Evolutionary conservation across 306 rosid species (phyloP).

Genomic region (Malus domestica): DNA sequence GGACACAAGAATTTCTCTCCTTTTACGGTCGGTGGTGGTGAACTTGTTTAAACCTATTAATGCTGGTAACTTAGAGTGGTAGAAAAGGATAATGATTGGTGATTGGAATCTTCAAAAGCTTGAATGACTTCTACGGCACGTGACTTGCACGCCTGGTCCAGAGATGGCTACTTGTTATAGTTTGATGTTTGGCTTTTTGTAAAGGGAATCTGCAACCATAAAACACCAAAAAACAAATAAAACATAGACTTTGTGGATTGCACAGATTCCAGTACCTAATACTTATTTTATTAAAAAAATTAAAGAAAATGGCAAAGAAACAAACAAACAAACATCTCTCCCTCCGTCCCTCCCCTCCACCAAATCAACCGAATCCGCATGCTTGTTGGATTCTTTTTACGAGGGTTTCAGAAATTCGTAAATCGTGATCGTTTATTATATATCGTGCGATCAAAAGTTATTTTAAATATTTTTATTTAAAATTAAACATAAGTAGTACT

Average conservation of each 20-base stretch:
- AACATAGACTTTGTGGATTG: not conserved
- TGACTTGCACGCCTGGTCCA: not conserved
- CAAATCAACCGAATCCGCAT: not conserved
- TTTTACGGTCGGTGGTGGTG: not conserved
- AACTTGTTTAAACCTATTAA: not conserved
- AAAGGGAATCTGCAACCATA: conserved; percentile 6
- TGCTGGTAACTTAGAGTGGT: not conserved
- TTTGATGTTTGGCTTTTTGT: not conserved
- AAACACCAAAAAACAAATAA: not conserved
- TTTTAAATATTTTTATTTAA: no score
- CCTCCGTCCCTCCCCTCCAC: not conserved
- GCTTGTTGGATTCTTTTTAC: rapidly evolving
- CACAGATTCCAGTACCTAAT: conserved; percentile 1
- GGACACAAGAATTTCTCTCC: not conserved
- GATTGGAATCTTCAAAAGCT: not conserved
- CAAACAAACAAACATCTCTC: not conserved
- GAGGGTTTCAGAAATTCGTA: rapidly evolving
- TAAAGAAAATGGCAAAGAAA: not conserved
- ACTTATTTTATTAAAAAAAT: not conserved
- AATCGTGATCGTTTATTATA: rapidly evolving
- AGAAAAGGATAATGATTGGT: not conserved
- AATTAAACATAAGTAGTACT: no score
- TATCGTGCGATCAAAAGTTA: rapidly evolving
- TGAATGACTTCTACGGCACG: not conserved
- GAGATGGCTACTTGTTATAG: not conserved